These are phyloP conservation scores for Cutaneotrichosporon arboriforme DNA, from an alignment of 1,284 basidiomycete species.

Conservation along the genomic window DNA sequence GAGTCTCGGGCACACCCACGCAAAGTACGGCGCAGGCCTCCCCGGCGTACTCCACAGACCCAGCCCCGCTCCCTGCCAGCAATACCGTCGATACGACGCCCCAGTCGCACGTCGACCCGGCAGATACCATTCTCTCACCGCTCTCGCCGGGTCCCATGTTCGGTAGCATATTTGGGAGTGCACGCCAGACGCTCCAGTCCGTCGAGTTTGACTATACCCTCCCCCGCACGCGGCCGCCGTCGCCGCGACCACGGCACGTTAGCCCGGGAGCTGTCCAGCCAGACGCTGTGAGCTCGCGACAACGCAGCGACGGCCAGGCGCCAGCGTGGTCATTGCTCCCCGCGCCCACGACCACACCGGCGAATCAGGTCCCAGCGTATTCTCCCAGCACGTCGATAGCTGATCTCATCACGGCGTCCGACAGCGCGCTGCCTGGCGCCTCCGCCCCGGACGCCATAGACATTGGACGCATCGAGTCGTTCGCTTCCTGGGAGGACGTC, in stretches of 20 bases:
- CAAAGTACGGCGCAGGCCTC: not conserved
- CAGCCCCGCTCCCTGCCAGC: not conserved
- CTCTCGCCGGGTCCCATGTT: not conserved
- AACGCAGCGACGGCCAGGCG: too few species aligned
- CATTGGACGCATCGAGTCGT: constrained; percentile 14
- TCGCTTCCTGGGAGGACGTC: constrained; percentile 24
- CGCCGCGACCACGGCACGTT: not conserved
- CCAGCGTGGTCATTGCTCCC: not conserved
- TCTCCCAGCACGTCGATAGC: not conserved
- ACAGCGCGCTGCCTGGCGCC: not conserved
- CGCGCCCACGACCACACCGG: not conserved
- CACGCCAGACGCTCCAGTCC: constrained; percentile 5
- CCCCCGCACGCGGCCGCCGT: not conserved
- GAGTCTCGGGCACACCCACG: not conserved
- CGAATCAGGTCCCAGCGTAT: not conserved
- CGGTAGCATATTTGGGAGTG: constrained; percentile 5
- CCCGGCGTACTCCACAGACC: not conserved
- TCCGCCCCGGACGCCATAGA: not conserved
- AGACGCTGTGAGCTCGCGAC: too few species aligned
- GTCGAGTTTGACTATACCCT: constrained; percentile 10
- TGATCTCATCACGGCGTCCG: not conserved
- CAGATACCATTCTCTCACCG: not conserved
- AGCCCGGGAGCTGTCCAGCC: too few species aligned
- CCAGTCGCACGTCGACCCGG: not conserved
- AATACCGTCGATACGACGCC: not conserved